Evolutionary conservation across 2,329 filamentous ascomycete genomes (phyloP), one percentile per base, ranked within the genome.

Genomic region (Fusarium sublunatum): DNA sequence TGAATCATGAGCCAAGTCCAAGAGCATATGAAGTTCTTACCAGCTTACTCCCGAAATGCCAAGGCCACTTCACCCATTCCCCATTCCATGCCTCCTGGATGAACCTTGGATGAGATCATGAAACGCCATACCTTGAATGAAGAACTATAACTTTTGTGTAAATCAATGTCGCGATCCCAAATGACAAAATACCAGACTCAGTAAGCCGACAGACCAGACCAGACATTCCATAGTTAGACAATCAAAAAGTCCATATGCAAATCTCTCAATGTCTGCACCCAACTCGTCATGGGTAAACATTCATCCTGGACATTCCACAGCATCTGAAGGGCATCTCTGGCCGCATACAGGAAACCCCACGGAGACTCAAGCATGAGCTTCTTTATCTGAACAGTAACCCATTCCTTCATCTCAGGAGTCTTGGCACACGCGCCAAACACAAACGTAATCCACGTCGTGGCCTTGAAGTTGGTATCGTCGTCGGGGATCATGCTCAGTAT

Each of bases 371-470:
- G 67, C 26, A 79, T 76, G 15, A 79, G 72, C 19, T 73, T 72
- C 34, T 74, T 74, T 24, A 83, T 70, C 19, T 81, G 78, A 24
- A 81, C 72, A 68, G 81, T 77, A 41, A 83, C 80, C 83, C 82
- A 86, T 4, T 74, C 74, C 31, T 82, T 77, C 58, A 77, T 76
- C 24, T 68, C 71, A 0, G 70, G 71, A 6, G 81, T 76, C 39
- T 76, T 77, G 0, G 81, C 79, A 50, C 84, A 82, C 0, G 83
- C 83, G 2, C 83, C 84, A 6, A 81, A 82, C 6, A 87, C 77
- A 50, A 87, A 87, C 0, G 83, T 80, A 0, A 84, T 82, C 83
- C 83, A 87, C 1, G 81, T 79, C 5, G 83, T 84, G 0, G 82
- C 83, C 64, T 86, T 87, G 74, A 85, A 81, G 19, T 85, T 79